These are phyloP conservation scores for Nicotiana attenuata DNA, from an alignment of 257 asterid species.

Conservation along the genomic window DNA sequence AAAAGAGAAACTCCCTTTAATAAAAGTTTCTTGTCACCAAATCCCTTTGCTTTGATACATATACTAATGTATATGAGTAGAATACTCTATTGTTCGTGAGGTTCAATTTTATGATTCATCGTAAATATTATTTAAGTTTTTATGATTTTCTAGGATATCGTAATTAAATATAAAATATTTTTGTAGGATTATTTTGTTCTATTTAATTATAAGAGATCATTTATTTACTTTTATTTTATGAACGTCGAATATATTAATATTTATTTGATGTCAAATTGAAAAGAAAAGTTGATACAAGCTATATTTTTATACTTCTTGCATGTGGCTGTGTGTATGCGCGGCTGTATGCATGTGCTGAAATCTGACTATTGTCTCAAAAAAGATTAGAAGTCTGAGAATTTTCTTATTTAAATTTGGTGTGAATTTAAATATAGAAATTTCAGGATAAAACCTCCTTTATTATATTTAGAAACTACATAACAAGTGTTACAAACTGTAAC, in stretches of 20 bases:
- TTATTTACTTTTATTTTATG: no score
- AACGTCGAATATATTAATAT: no score
- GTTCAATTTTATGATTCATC: neutral
- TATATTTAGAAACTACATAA: neutral
- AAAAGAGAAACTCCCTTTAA: neutral
- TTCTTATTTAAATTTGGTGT: neutral
- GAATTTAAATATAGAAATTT: neutral
- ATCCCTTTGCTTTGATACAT: no score
- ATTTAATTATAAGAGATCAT: neutral
- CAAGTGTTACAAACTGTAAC: neutral
- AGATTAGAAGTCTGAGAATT: neutral
- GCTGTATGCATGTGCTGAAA: neutral
- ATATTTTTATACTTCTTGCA: neutral
- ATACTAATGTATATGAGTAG: no score
- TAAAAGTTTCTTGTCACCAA: neutral
- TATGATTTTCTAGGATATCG: no score
- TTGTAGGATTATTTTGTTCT: neutral
- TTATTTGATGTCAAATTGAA: no score
- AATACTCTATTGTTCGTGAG: neutral
- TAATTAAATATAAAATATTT: no score
- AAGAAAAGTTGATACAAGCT: neutral
- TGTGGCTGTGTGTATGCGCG: neutral
- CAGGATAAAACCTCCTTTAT: neutral
- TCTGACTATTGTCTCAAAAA: neutral
- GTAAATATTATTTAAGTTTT: no score